Evolutionary conservation across 257 asterid genomes (phyloP).

Genomic region (Przewalskia tangutica): DNA sequence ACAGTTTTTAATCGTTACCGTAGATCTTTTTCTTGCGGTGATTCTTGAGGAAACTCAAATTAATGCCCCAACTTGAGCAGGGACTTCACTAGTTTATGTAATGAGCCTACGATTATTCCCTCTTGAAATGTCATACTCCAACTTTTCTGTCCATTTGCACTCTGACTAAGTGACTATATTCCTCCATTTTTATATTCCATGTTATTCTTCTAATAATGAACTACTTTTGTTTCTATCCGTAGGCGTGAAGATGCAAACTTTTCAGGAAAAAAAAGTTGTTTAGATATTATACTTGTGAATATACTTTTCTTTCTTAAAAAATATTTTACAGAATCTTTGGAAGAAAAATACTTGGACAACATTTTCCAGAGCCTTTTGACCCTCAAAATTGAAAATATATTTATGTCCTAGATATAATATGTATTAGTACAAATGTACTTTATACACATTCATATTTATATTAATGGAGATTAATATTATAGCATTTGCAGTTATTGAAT

Average conservation of each 20-base stretch:
- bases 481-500: no score
- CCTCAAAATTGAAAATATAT: no score
- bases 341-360: background rate
- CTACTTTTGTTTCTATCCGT: background rate
- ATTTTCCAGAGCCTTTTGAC: no score
- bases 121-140: no score
- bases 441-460: background rate
- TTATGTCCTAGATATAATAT: no score
- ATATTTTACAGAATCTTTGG: background rate
- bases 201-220: background rate
- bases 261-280: background rate
- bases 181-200: background rate
- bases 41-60: background rate
- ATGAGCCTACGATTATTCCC: background rate
- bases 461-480: background rate
- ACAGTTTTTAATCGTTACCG: no score
- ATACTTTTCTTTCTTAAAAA: background rate
- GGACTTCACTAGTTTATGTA: constrained; percentile 11
- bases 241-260: background rate
- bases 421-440: background rate
- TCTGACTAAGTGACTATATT: no score
- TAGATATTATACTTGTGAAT: background rate
- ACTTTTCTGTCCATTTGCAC: no score
- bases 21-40: no score
- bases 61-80: constrained; percentile 6